Conservation (phyloP, 768 basidiomycete genomes). For the Pholiota conissans region DNA sequence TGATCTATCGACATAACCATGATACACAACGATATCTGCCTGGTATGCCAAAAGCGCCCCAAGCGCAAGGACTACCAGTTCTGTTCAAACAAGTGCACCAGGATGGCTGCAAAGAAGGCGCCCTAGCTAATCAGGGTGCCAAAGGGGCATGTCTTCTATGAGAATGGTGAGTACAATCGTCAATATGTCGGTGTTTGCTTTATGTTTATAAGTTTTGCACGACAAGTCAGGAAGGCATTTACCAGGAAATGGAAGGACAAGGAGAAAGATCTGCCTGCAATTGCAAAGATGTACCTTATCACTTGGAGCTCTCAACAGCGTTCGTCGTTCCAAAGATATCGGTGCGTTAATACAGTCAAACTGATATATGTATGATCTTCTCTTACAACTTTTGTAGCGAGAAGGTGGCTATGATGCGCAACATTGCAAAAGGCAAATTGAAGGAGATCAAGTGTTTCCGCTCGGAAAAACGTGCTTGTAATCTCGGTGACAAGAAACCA, state of each 20-base stretch:
- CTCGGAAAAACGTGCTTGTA: background rate
- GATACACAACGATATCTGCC: background rate
- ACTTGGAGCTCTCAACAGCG: background rate
- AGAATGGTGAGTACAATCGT: background rate
- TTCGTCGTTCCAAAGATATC: background rate
- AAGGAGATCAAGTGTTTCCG: background rate
- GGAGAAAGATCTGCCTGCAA: background rate
- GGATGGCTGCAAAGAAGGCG: background rate
- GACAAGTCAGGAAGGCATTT: background rate
- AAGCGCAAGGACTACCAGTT: background rate
- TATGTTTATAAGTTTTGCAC: background rate
- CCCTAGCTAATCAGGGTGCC: background rate
- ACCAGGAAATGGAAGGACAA: background rate
- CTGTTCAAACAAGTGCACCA: background rate
- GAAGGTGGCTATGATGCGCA: background rate
- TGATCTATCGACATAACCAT: no score
- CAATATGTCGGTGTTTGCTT: background rate
- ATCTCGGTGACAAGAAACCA: background rate
- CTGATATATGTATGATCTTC: background rate
- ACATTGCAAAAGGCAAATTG: background rate
- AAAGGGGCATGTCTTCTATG: background rate
- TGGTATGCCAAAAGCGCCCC: background rate
- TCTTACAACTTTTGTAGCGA: background rate
- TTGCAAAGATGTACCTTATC: background rate
- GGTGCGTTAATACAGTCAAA: background rate